Evolutionary conservation across 1,284 basidiomycete genomes (phyloP), one percentile per base, ranked within the genome.

Genomic region (Cutaneotrichosporon daszewskae): DNA sequence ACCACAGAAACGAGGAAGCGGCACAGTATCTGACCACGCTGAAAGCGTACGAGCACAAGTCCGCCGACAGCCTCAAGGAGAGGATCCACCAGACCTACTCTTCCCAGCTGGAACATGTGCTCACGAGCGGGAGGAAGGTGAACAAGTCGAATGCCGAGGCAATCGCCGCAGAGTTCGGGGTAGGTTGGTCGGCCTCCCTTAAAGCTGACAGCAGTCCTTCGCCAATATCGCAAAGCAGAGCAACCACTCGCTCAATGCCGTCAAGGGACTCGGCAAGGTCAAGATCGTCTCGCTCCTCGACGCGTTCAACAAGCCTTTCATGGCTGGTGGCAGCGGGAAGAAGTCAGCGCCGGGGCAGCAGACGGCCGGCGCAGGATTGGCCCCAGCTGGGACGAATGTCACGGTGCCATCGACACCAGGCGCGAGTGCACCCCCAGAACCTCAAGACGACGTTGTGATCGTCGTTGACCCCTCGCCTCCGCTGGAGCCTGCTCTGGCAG

Each of bases 121-220:
- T 99, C 26, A 98, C 94, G 0, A 83, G 81, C 54, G 86, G 97
- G 53, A 84, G 81, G 59, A 91, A 88, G 57, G 85, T 99, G 45
- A 98, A 98, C 73, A 96, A 94, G 75, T 97, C 94, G 1, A 95
- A 99, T 61, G 90, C 94, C 1, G 82, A 91, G 68, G 95, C 92
- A 1, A 73, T 99, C 20, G 79, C 86, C n/a, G 84, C 85, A 0
- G 84, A 87, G n/a, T 85, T 94, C 60, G 91, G 91, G 16, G 91
- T 95, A 72, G 53, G 84, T 76, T n/a, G 9, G 10, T 12, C 4
- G 5, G 3, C 2, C 4, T 1, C 6, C 25, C 22, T 19, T 23
- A 3, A 16, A 11, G 16, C 45, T 47, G 32, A 43, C 39, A 13
- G 2, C 36, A 69, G 91, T 89, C 86, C 53, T 87, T 97, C 54